Percentiles rank a stretch among this genome's conserved stretches.
Evolutionary conservation across 805 yeast species (phyloP).

Genomic region (Metschnikowia proteae): DNA sequence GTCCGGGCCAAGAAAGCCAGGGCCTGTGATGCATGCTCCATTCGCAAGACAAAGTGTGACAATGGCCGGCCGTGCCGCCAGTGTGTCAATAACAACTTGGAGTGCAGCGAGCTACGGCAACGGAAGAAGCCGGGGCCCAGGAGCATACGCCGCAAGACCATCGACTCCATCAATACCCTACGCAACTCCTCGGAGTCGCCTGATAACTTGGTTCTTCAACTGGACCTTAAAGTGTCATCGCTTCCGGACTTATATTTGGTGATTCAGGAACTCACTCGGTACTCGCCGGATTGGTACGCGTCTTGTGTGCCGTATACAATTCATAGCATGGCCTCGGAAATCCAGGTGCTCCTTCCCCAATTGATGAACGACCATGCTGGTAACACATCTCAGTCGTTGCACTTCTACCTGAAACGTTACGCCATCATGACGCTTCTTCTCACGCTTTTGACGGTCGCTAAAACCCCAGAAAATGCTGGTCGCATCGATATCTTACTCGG

Average conservation of each 20-base stretch:
- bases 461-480: background rate
- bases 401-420: slow-evolving; percentile 2
- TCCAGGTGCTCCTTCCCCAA: background rate
- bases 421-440: slow-evolving; percentile 10
- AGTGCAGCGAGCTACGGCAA: slow-evolving; percentile 36
- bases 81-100: slow-evolving; percentile 33
- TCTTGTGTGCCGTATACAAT: slow-evolving; percentile 9
- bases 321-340: slow-evolving; percentile 5
- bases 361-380: slow-evolving; percentile 1
- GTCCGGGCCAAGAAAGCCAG: slow-evolving; percentile 22
- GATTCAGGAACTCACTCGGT: background rate
- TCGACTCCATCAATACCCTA: slow-evolving; percentile 26
- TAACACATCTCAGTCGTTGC: background rate
- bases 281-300: background rate
- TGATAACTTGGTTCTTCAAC: slow-evolving; percentile 3
- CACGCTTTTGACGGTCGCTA: slow-evolving; percentile 5
- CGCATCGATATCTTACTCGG: slow-evolving; percentile 2
- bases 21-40: slow-evolving; percentile 44
- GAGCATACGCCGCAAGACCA: slow-evolving; percentile 31
- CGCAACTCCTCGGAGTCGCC: slow-evolving; percentile 9
- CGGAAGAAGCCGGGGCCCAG: slow-evolving; percentile 43
- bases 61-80: slow-evolving; percentile 36
- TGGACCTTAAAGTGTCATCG: slow-evolving; percentile 1
- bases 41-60: slow-evolving; percentile 39
- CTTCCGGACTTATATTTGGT: slow-evolving; percentile 6